Conservation (phyloP, 208 protist species). For the Crithidia fasciculata region DNA sequence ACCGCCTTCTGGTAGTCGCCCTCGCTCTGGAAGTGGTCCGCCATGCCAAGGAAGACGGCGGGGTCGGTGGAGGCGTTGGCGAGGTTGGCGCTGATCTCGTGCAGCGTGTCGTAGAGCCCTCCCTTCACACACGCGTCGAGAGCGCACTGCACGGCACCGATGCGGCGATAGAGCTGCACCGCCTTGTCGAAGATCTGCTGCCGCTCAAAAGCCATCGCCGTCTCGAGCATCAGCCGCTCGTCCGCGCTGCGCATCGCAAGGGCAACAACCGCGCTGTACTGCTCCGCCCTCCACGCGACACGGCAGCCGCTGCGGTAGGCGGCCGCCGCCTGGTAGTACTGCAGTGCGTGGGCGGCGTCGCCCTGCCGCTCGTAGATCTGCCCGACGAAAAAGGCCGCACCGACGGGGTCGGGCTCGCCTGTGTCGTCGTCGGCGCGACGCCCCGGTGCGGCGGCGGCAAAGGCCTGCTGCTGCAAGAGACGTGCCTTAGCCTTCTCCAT, state of each 20-base stretch:
- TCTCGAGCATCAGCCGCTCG: slow-evolving; percentile 86
- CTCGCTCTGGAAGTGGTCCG: slow-evolving; percentile 89
- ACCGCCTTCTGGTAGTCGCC: slow-evolving; percentile 91
- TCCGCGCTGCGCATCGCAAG: slow-evolving; percentile 84
- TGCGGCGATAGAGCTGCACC: slow-evolving; percentile 94
- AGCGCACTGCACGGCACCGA: slow-evolving; percentile 90
- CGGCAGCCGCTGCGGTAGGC: slow-evolving; percentile 92
- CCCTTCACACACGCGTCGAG: slow-evolving; percentile 93
- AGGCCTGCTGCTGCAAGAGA: slow-evolving; percentile 56
- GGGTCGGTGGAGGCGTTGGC: slow-evolving; percentile 77
- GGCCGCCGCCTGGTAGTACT: slow-evolving; percentile 89
- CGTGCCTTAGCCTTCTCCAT: slow-evolving; percentile 58
- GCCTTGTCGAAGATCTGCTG: slow-evolving; percentile 90
- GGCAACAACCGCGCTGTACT: slow-evolving; percentile 72
- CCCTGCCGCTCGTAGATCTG: slow-evolving; percentile 85
- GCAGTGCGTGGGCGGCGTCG: slow-evolving; percentile 73
- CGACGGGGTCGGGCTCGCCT: slow-evolving; percentile 63
- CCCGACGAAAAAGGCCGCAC: slow-evolving; percentile 94
- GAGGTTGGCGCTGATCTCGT: slow-evolving; percentile 92
- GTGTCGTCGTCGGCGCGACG: slow-evolving; percentile 18
- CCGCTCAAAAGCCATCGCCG: slow-evolving; percentile 89
- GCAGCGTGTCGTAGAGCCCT: slow-evolving; percentile 92
- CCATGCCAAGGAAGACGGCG: slow-evolving; percentile 91
- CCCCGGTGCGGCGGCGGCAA: slow-evolving; percentile 29
- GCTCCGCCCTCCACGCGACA: slow-evolving; percentile 77